Percentiles rank a stretch among this genome's conserved stretches.
These are phyloP conservation scores for Fusarium xylarioides DNA, from an alignment of 2,329 filamentous ascomycete genomes.

Conservation along the genomic window DNA sequence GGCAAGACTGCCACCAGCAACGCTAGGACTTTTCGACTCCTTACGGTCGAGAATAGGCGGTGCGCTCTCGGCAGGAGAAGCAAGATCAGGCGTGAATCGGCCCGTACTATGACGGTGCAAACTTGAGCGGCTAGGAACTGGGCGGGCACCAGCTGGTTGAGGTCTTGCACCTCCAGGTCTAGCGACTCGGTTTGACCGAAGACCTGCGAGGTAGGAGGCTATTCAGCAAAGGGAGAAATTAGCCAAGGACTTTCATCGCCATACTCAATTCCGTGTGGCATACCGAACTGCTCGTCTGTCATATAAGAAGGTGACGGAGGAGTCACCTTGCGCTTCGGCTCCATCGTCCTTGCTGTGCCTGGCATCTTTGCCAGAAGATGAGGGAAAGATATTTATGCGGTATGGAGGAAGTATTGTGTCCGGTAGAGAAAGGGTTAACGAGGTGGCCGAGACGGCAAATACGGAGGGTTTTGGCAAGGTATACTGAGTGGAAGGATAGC, in stretches of 20 bases:
- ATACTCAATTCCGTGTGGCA: constrained; percentile 28
- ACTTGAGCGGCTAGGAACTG: constrained; percentile 42
- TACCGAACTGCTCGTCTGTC: constrained; percentile 74
- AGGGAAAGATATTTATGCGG: constrained; percentile 13
- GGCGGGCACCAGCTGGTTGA: constrained; percentile 54
- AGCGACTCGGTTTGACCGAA: constrained; percentile 72
- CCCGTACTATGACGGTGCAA: constrained; percentile 42
- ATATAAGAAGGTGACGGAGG: constrained; percentile 71
- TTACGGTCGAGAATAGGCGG: constrained; percentile 39
- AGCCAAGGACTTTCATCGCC: constrained; percentile 18
- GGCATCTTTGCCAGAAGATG: constrained; percentile 40
- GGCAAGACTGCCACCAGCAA: constrained; percentile 55
- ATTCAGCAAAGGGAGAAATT: constrained; percentile 33
- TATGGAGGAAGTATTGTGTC: constrained; percentile 31
- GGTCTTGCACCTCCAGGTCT: constrained; percentile 78
- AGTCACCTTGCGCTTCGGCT: constrained; percentile 61
- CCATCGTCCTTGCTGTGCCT: constrained; percentile 47
- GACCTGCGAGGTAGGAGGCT: constrained; percentile 76
- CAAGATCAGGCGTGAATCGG: constrained; percentile 45
- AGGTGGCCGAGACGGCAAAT: not conserved
- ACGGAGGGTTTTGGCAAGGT: constrained; percentile 7
- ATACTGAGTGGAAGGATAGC: not conserved
- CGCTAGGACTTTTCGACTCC: constrained; percentile 50
- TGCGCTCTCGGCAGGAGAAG: constrained; percentile 42
- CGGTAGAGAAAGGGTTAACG: constrained; percentile 11